Percentiles rank a stretch among this genome's conserved stretches.
These are phyloP conservation scores for Exophiala xenobiotica DNA, from an alignment of 2,329 filamentous ascomycete species.

Conservation along the genomic window DNA sequence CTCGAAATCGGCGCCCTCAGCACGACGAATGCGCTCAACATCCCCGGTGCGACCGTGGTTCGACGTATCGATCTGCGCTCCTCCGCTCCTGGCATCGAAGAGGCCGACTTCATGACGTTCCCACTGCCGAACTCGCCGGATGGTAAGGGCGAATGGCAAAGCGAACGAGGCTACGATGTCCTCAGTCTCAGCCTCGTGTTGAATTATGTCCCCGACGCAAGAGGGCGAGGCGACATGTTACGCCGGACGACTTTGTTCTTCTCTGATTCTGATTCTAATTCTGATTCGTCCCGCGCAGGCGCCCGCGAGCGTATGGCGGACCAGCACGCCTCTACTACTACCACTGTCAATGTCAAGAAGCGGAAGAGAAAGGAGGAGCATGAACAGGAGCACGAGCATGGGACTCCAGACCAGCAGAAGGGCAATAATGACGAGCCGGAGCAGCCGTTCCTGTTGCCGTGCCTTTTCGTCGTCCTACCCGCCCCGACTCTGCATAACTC, in stretches of 20 bases:
- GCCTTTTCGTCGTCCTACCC: constrained; percentile 85
- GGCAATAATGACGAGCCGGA: no score
- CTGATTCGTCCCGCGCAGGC: no score
- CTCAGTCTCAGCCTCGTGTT: constrained; percentile 89
- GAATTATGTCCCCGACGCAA: constrained; percentile 84
- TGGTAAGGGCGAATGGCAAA: constrained; percentile 22
- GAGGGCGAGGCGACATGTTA: constrained; percentile 80
- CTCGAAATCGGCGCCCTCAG: constrained; percentile 89
- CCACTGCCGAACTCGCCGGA: constrained; percentile 61
- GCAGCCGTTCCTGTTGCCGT: constrained; percentile 47
- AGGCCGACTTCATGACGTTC: constrained; percentile 93
- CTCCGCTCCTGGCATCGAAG: constrained; percentile 70
- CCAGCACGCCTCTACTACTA: constrained; percentile 29
- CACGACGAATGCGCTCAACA: constrained; percentile 75
- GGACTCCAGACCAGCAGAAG: neutral
- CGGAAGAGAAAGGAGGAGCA: neutral
- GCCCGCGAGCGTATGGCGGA: no score
- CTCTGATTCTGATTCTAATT: constrained; percentile 24
- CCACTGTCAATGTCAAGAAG: neutral
- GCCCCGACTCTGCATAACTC: constrained; percentile 87
- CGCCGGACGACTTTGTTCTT: constrained; percentile 71
- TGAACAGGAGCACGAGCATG: neutral
- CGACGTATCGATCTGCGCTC: constrained; percentile 84
- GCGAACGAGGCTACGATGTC: constrained; percentile 73
- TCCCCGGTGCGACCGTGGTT: constrained; percentile 40